Percentiles rank a stretch among this genome's conserved stretches.
phyloP scores from a whole-genome alignment of 2,329 filamentous ascomycete species.

The Acrodontium crateriforme region DNA sequence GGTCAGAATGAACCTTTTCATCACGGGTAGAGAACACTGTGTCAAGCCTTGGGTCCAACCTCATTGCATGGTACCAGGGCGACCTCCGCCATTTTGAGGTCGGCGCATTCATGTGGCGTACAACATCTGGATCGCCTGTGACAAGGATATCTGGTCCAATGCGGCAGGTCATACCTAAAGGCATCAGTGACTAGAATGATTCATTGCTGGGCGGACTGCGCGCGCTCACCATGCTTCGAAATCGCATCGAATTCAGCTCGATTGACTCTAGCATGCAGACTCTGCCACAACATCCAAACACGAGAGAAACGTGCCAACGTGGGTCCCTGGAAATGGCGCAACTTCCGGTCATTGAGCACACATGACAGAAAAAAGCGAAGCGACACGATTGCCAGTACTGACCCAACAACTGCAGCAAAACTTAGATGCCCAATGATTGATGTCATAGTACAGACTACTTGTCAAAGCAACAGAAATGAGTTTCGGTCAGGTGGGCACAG shows the following conservation, averaged over 20 bases:
- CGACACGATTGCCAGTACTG: too few species aligned
- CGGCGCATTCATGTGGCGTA: conserved; percentile 31
- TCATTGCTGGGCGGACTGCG: conserved; percentile 1
- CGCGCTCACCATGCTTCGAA: conserved; percentile 14
- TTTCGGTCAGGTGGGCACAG: too few species aligned
- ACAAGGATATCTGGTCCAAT: conserved; percentile 37
- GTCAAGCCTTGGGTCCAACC: conserved; percentile 40
- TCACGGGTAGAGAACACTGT: conserved; percentile 41
- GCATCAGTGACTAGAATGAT: conserved; percentile 1
- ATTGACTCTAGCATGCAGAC: conserved; percentile 8
- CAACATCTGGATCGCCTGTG: conserved; percentile 36
- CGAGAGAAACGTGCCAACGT: conserved; percentile 11
- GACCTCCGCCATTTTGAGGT: conserved; percentile 18
- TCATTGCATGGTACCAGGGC: conserved; percentile 35
- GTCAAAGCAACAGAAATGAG: too few species aligned
- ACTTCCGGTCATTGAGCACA: too few species aligned
- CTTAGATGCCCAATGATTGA: too few species aligned
- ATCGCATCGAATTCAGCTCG: conserved; percentile 12
- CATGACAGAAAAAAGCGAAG: too few species aligned
- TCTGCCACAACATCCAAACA: conserved; percentile 18
- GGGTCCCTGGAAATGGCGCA: conserved; percentile 18
- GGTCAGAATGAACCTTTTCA: conserved; percentile 32
- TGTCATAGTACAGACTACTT: too few species aligned
- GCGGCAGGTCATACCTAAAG: conserved; percentile 27
- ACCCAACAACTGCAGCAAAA: too few species aligned